phyloP scores from a whole-genome alignment of 2,329 filamentous ascomycete genomes.

The Cladophialophora psammophila region DNA sequence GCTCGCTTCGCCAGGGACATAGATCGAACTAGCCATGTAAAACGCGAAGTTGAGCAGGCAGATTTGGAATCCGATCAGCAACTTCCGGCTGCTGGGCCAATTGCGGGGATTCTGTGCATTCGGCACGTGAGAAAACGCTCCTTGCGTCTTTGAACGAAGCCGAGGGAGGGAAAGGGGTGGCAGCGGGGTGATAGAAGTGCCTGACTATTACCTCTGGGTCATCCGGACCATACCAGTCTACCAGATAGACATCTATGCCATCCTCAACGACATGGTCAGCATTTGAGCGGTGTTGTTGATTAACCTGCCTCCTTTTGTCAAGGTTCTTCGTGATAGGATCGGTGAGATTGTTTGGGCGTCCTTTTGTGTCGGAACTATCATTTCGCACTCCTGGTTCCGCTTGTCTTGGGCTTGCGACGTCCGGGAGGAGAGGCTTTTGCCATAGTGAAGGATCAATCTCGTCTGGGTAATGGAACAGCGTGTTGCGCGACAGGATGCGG shows the following conservation, averaged over 20 bases:
- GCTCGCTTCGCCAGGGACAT: constrained; percentile 52
- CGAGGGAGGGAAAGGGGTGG: too few relatives aligned
- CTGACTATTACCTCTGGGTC: constrained; percentile 14
- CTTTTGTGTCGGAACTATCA: neutral
- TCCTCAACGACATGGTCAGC: constrained; percentile 5
- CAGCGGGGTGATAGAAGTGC: too few relatives aligned
- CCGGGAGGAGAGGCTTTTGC: neutral
- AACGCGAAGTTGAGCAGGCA: constrained; percentile 58
- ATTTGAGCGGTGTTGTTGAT: neutral
- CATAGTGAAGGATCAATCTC: constrained; percentile 14
- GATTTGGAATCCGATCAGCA: constrained; percentile 41
- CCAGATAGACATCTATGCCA: constrained; percentile 11
- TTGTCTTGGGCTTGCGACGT: neutral
- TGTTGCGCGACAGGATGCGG: constrained; percentile 8
- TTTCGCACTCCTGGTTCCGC: neutral
- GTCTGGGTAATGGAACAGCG: constrained; percentile 12
- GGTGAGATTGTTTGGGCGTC: neutral
- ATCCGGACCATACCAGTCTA: constrained; percentile 22
- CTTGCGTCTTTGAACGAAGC: too few relatives aligned
- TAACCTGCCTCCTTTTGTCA: neutral
- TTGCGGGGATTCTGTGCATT: constrained; percentile 11
- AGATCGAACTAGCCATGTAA: constrained; percentile 61
- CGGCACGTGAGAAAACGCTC: too few relatives aligned
- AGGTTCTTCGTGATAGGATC: neutral
- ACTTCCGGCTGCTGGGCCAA: constrained; percentile 5